Percentiles rank a stretch among this genome's conserved stretches.
phyloP scores from a whole-genome alignment of 441 rosid genomes.

The Syzygium syzygioides region DNA sequence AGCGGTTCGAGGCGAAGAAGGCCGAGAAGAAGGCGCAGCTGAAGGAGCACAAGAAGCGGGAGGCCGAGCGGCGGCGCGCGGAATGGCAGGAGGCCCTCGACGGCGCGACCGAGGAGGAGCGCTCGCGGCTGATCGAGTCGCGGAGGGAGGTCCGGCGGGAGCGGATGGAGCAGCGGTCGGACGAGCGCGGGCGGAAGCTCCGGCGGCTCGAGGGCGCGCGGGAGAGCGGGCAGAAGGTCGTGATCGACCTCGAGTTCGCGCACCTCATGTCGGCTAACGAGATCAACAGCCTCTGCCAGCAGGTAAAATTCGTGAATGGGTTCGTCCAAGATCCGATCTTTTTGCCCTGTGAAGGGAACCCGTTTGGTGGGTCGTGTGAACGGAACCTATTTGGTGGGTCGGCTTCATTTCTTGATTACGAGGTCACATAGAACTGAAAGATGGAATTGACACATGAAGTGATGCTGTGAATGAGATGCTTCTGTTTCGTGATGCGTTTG shows the following conservation, averaged over 20 bases:
- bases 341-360: not conserved
- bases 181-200: conserved; percentile 54
- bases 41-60: conserved; percentile 46
- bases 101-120: conserved; percentile 55
- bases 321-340: not conserved
- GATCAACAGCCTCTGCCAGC: conserved; percentile 73
- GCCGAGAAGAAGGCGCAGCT: conserved; percentile 75
- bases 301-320: not conserved
- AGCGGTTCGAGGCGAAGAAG: conserved; percentile 58
- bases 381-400: not conserved
- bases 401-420: not conserved
- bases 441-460: not conserved
- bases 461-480: not conserved
- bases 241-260: conserved; percentile 76
- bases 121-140: conserved; percentile 51
- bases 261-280: conserved; percentile 69
- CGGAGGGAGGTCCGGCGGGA: conserved; percentile 53
- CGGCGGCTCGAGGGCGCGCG: conserved; percentile 52
- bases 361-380: not conserved
- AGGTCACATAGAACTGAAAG: not conserved
- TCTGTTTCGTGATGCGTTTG: not conserved
- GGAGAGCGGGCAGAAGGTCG: conserved; percentile 58
- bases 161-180: conserved; percentile 68
- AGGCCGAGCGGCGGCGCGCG: conserved; percentile 60
- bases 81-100: conserved; percentile 78